Conservation (phyloP, 129 eudicot genomes). For the Sambucus nigra region DNA sequence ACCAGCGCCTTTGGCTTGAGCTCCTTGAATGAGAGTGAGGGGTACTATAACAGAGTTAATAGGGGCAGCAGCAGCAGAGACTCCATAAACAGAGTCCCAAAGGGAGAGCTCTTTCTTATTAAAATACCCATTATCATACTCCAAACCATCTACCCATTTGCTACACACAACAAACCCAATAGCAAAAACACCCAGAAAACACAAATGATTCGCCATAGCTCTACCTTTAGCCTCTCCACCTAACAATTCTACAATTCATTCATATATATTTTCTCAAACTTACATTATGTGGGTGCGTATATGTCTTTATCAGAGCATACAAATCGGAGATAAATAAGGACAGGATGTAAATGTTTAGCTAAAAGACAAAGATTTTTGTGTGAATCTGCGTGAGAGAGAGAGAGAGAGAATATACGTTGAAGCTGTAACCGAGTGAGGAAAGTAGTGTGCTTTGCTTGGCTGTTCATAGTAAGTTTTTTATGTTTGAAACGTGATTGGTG, state of each 20-base stretch:
- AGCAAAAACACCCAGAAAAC: background rate
- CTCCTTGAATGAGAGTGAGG: slow-evolving; percentile 27
- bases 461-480: too few species aligned
- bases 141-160: slow-evolving; percentile 1
- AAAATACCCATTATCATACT: slow-evolving; percentile 3
- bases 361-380: background rate
- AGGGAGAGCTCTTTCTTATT: slow-evolving; percentile 1
- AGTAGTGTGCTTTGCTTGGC: too few species aligned
- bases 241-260: background rate
- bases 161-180: slow-evolving; percentile 5
- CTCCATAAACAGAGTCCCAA: slow-evolving; percentile 2
- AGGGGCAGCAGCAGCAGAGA: slow-evolving; percentile 5
- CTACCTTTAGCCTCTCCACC: background rate
- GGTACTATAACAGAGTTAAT: slow-evolving; percentile 3
- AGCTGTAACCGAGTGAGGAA: too few species aligned
- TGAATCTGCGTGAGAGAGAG: background rate
- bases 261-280: background rate
- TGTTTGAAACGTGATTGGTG: too few species aligned
- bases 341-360: too few species aligned
- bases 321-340: too few species aligned
- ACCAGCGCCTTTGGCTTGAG: slow-evolving; percentile 30
- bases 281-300: background rate
- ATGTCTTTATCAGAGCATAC: background rate
- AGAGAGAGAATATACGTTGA: background rate
- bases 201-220: slow-evolving; percentile 2